Conservation (phyloP, 208 protist species). For the Borovskyia barvae region DNA sequence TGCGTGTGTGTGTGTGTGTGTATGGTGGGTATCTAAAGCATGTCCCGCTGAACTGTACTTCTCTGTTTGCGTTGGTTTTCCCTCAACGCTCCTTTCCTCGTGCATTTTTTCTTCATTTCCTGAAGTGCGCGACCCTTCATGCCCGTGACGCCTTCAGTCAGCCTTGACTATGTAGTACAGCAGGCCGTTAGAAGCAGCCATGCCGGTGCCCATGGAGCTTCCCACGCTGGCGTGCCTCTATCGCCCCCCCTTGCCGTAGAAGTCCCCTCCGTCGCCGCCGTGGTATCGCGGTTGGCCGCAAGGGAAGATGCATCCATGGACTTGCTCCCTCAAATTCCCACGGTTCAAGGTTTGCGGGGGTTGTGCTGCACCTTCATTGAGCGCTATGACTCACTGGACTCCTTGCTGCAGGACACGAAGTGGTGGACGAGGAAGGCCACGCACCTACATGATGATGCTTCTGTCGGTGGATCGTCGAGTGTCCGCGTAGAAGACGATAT, state of each 20-base stretch:
- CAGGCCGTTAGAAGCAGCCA: no score
- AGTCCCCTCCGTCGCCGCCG: background rate
- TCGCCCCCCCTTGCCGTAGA: background rate
- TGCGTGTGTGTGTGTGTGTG: no score
- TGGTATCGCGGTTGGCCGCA: conserved; percentile 5
- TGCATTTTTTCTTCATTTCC: no score
- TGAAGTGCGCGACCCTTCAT: no score
- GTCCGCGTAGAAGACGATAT: background rate
- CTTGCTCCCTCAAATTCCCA: conserved; percentile 3
- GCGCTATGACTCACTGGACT: conserved; percentile 8
- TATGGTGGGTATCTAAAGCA: no score
- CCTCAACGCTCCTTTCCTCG: no score
- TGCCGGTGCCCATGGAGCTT: no score
- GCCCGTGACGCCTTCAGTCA: no score
- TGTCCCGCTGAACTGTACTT: no score
- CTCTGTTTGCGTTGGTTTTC: no score
- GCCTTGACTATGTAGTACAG: no score
- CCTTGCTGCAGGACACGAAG: conserved; percentile 16
- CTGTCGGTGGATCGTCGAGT: background rate
- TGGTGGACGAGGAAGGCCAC: conserved; percentile 15
- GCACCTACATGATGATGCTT: conserved; percentile 6
- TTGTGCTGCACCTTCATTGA: conserved; percentile 18
- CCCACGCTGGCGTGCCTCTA: no score
- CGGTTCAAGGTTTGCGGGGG: conserved; percentile 7
- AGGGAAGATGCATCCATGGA: background rate